These are phyloP conservation scores for Primulina huaijiensis DNA, from an alignment of 257 asterid species.

Conservation along the genomic window DNA sequence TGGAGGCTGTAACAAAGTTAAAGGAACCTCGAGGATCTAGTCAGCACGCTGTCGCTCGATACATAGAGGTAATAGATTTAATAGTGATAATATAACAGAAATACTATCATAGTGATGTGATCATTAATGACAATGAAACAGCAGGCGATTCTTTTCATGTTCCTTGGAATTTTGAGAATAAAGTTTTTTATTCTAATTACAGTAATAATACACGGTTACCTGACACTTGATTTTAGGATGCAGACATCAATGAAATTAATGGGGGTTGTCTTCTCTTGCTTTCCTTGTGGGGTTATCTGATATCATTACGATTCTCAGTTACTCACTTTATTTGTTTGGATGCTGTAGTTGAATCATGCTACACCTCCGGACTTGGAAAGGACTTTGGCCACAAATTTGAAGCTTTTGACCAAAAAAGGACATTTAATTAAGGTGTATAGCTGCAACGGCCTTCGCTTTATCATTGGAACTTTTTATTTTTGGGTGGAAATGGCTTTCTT, in stretches of 20 bases:
- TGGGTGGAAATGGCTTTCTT: not conserved
- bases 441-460: not conserved
- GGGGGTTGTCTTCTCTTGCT: not conserved
- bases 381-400: slow-evolving; percentile 59
- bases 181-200: not conserved
- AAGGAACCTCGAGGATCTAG: slow-evolving; percentile 94
- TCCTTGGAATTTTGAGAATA: slow-evolving; percentile 9
- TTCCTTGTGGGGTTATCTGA: not conserved
- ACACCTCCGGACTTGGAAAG: slow-evolving; percentile 61
- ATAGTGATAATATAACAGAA: not conserved
- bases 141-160: not conserved
- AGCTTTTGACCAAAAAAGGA: slow-evolving; percentile 67
- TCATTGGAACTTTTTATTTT: not conserved
- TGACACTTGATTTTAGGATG: slow-evolving; percentile 4
- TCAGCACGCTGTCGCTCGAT: slow-evolving; percentile 55
- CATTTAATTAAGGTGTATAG: slow-evolving; percentile 65
- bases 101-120: slow-evolving; percentile 1
- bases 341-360: slow-evolving; percentile 56
- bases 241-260: not conserved
- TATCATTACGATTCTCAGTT: slow-evolving; percentile 2
- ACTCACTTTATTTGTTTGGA: slow-evolving; percentile 21
- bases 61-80: slow-evolving; percentile 61
- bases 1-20: slow-evolving; percentile 82
- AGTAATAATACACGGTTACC: not conserved
- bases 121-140: not conserved